A percentile compares a stretch with the other conserved stretches of the same genome.
Conservation (phyloP, 116 monocot genomes). For the Posidonia oceanica region DNA sequence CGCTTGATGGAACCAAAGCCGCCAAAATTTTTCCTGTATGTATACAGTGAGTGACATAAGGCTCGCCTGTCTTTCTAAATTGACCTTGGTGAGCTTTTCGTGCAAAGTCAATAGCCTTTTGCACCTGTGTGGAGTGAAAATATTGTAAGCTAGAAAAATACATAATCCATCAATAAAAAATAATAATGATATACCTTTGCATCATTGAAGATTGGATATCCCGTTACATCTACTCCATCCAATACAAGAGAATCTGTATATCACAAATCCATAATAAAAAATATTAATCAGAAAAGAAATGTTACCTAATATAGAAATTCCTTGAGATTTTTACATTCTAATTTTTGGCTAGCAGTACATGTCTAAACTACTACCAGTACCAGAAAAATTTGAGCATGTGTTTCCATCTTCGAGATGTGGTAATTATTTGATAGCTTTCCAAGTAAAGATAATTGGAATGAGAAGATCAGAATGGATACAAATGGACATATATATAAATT, state of each 20-base stretch:
- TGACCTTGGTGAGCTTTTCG: constrained; percentile 78
- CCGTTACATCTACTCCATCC: constrained; percentile 94
- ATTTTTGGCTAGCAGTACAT: too few relatives aligned
- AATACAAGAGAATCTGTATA: constrained; percentile 65
- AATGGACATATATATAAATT: too few relatives aligned
- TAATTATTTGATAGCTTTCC: too few relatives aligned
- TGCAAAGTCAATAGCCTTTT: constrained; percentile 87
- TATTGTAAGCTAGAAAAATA: neutral
- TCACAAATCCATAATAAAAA: neutral
- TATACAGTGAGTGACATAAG: constrained; percentile 92
- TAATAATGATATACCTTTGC: constrained; percentile 36
- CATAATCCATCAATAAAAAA: constrained; percentile 2
- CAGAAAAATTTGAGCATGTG: too few relatives aligned
- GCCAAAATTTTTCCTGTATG: constrained; percentile 93
- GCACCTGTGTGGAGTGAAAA: constrained; percentile 35
- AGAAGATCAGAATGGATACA: too few relatives aligned
- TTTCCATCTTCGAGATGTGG: too few relatives aligned
- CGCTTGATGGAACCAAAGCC: constrained; percentile 79
- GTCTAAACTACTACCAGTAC: too few relatives aligned
- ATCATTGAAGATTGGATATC: constrained; percentile 78
- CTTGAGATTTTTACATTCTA: too few relatives aligned
- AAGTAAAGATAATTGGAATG: too few relatives aligned
- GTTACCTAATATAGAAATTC: too few relatives aligned
- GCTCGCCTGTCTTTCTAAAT: constrained; percentile 81
- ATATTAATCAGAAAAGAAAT: neutral